Percentiles rank a stretch among this genome's conserved stretches.
phyloP scores from a whole-genome alignment of 345 rosid species.

The Carallia brachiata region DNA sequence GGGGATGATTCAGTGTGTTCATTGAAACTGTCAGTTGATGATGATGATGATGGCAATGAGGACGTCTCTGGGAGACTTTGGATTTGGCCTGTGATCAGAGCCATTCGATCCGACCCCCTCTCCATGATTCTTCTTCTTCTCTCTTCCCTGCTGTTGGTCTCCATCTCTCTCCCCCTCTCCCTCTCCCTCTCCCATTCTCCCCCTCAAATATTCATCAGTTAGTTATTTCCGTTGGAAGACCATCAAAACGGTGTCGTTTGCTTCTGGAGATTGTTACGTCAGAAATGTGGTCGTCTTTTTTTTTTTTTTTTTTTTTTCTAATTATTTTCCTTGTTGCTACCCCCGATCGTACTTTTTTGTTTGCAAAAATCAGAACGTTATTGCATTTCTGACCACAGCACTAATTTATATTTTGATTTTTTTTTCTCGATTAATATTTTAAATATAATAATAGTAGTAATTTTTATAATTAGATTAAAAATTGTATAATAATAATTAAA shows the following conservation, averaged over 20 bases:
- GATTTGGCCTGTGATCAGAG: slow-evolving; percentile 50
- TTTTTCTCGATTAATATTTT: too few species aligned
- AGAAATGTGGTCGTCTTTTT: background rate
- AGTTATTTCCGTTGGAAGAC: slow-evolving; percentile 3
- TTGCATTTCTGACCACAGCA: too few species aligned
- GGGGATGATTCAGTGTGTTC: slow-evolving; percentile 10
- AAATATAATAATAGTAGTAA: too few species aligned
- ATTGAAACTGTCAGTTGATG: background rate
- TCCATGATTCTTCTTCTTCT: slow-evolving; percentile 51
- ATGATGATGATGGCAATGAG: slow-evolving; percentile 1
- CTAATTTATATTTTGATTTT: too few species aligned
- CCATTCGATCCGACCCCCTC: slow-evolving; percentile 54
- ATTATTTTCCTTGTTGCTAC: too few species aligned
- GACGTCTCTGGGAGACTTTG: slow-evolving; percentile 10
- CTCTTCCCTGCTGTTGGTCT: slow-evolving; percentile 30
- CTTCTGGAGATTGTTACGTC: too few species aligned
- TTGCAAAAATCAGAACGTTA: too few species aligned
- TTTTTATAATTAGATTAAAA: too few species aligned
- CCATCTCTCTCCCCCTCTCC: slow-evolving; percentile 9
- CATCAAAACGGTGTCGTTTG: background rate
- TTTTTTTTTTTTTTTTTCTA: background rate
- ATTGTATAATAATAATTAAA: too few species aligned
- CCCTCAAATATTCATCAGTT: background rate
- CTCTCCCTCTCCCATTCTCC: background rate
- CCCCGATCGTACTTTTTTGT: too few species aligned